phyloP scores from a whole-genome alignment of 139 green algal genomes.

The Closterium sp. region DNA sequence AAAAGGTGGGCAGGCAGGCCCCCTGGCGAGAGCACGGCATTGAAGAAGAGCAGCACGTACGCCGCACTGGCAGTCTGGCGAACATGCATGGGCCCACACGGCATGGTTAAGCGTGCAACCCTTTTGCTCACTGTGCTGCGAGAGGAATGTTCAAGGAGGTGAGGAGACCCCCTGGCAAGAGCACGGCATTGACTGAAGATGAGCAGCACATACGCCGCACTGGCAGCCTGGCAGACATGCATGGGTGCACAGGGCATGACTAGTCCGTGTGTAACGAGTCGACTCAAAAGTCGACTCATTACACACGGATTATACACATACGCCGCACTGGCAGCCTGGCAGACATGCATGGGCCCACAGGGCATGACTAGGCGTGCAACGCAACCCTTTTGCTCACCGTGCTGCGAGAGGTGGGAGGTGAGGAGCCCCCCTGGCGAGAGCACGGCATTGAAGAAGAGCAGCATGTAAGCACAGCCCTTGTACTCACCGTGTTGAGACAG shows the following conservation, averaged over 20 bases:
- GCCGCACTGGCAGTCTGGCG: neutral
- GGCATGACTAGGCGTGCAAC: neutral
- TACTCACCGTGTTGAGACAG: constrained; percentile 13
- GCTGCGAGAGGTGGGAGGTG: constrained; percentile 31
- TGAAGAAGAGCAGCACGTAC: constrained; percentile 47
- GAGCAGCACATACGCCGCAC: constrained; percentile 26
- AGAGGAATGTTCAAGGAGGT: too few relatives aligned
- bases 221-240: neutral
- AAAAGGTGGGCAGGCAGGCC: constrained; percentile 30
- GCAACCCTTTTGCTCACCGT: neutral
- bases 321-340: too few relatives aligned
- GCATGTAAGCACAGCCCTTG: neutral
- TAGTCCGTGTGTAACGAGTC: too few relatives aligned
- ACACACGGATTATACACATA: too few relatives aligned
- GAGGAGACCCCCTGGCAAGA: constrained; percentile 25
- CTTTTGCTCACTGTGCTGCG: too few relatives aligned
- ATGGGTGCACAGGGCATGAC: too few relatives aligned
- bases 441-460: constrained; percentile 46
- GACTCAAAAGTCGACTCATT: too few relatives aligned
- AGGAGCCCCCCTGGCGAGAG: constrained; percentile 42
- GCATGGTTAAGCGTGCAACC: too few relatives aligned
- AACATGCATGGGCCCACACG: neutral
- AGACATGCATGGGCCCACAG: neutral
- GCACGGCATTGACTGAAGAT: constrained; percentile 49
- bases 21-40: constrained; percentile 39